phyloP scores from a whole-genome alignment of 2,329 filamentous ascomycete species.

The Venturia nashicola region DNA sequence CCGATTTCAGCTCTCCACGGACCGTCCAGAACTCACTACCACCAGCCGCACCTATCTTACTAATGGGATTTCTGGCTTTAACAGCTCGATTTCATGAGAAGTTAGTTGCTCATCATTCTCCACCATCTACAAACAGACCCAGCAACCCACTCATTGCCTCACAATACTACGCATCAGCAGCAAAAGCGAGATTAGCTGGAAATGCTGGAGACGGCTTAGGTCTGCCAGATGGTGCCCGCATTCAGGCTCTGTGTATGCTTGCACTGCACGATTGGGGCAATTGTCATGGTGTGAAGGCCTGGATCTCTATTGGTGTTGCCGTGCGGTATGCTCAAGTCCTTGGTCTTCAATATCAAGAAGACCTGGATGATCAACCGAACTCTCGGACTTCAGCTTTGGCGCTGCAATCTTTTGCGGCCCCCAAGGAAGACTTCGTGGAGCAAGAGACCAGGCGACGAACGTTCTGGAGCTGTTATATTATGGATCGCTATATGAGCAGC shows the following conservation, averaged over 20 bases:
- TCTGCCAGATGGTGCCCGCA: constrained; percentile 47
- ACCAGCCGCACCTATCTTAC: constrained; percentile 42
- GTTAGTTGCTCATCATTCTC: constrained; percentile 43
- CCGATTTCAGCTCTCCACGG: constrained; percentile 18
- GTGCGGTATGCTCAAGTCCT: constrained; percentile 51
- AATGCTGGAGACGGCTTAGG: constrained; percentile 32
- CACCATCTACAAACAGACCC: constrained; percentile 31
- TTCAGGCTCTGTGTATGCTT: constrained; percentile 59
- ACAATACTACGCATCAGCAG: constrained; percentile 51
- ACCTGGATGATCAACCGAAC: constrained; percentile 20
- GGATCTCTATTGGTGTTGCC: constrained; percentile 50
- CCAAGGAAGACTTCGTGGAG: constrained; percentile 37
- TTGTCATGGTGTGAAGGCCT: constrained; percentile 48
- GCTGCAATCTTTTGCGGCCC: constrained; percentile 13
- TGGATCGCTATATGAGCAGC: constrained; percentile 57
- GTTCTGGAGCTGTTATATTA: constrained; percentile 63
- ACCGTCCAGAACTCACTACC: constrained; percentile 24
- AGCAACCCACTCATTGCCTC: constrained; percentile 46
- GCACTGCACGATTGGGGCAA: constrained; percentile 62
- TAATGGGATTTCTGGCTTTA: constrained; percentile 55
- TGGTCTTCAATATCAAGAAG: constrained; percentile 46
- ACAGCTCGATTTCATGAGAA: constrained; percentile 56
- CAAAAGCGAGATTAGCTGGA: constrained; percentile 40
- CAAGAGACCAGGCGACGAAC: constrained; percentile 56
- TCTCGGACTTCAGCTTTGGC: constrained; percentile 6